These are phyloP conservation scores for Odontarrhena argentea DNA, from an alignment of 345 rosid species.

Conservation along the genomic window DNA sequence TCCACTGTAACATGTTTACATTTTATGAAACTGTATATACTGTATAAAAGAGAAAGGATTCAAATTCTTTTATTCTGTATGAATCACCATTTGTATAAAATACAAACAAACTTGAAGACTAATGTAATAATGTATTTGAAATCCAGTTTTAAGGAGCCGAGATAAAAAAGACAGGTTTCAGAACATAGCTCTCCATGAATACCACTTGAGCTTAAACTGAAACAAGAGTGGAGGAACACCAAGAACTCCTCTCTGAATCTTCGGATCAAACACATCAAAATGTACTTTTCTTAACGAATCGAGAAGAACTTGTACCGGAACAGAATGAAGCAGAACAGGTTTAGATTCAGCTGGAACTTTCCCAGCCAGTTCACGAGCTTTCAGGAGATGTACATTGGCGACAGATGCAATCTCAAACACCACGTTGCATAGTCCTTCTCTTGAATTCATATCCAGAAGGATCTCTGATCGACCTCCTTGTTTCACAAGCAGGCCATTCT, in stretches of 20 bases:
- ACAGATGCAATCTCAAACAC: constrained; percentile 89
- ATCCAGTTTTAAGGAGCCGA: background rate
- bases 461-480: constrained; percentile 65
- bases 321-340: constrained; percentile 72
- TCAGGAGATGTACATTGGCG: constrained; percentile 75
- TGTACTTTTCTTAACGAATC: constrained; percentile 63
- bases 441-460: constrained; percentile 58
- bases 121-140: constrained; percentile 18
- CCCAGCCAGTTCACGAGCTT: constrained; percentile 74
- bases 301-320: constrained; percentile 74
- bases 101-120: constrained; percentile 6
- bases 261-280: constrained; percentile 85
- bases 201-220: constrained; percentile 82
- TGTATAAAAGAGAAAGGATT: background rate
- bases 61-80: constrained; percentile 20
- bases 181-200: constrained; percentile 69
- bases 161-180: constrained; percentile 30
- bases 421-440: constrained; percentile 61
- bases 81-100: constrained; percentile 22
- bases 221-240: constrained; percentile 79
- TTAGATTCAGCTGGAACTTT: constrained; percentile 71
- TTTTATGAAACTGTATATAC: constrained; percentile 13
- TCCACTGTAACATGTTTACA: constrained; percentile 1
- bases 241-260: constrained; percentile 67
- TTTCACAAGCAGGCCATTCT: constrained; percentile 68